A percentile compares a stretch with the other conserved stretches of the same genome.
Conservation (phyloP, 1,284 basidiomycete species). For the Leccinum fallax region DNA sequence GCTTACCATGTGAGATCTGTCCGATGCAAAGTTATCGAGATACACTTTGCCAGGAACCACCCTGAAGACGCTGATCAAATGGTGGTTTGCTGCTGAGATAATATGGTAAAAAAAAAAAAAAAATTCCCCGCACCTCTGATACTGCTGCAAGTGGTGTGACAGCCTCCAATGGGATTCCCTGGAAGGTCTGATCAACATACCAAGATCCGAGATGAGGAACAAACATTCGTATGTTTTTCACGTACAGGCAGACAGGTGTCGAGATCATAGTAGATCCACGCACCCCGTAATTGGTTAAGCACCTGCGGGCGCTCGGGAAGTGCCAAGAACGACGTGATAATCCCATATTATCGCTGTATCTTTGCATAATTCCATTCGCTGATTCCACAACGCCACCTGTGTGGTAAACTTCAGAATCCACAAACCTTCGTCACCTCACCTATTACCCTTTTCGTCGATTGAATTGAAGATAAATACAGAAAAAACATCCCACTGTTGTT, state of each 20-base stretch:
- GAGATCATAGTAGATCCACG: slow-evolving; percentile 73
- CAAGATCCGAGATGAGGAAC: slow-evolving; percentile 19
- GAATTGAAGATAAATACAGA: slow-evolving; percentile 69
- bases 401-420: slow-evolving; percentile 9
- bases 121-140: slow-evolving; percentile 46
- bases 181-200: slow-evolving; percentile 54
- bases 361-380: slow-evolving; percentile 45
- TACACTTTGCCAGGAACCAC: slow-evolving; percentile 55
- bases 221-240: slow-evolving; percentile 5
- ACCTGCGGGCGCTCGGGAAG: slow-evolving; percentile 39
- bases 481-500: slow-evolving; percentile 49
- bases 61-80: slow-evolving; percentile 46
- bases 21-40: slow-evolving; percentile 69
- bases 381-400: slow-evolving; percentile 68
- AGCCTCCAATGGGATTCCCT: slow-evolving; percentile 39
- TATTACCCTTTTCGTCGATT: slow-evolving; percentile 48
- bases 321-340: slow-evolving; percentile 68
- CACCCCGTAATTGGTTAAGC: slow-evolving; percentile 11
- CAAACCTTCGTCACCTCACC: neutral
- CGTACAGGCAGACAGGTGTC: slow-evolving; percentile 54
- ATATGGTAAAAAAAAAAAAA: neutral
- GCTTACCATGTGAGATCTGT: slow-evolving; percentile 75
- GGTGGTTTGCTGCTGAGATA: slow-evolving; percentile 13
- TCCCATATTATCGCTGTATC: slow-evolving; percentile 64
- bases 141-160: slow-evolving; percentile 36